Percentiles rank a stretch among this genome's conserved stretches.
phyloP scores from a whole-genome alignment of 2,329 filamentous ascomycete species.

The Samsoniella hepiali region DNA sequence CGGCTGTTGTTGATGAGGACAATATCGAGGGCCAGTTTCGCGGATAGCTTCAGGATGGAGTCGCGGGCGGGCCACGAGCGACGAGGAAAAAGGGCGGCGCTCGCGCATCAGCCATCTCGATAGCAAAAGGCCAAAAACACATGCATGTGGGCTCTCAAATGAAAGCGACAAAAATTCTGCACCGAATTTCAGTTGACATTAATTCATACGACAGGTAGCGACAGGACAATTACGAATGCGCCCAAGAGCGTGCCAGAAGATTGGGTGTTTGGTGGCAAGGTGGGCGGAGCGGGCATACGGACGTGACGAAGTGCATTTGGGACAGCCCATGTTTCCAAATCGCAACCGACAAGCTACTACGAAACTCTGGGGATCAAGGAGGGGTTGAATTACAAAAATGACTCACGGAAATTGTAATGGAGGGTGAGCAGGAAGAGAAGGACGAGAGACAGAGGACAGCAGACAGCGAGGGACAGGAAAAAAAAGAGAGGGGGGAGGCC shows the following conservation, averaged over 20 bases:
- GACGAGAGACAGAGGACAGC: slow-evolving; percentile 19
- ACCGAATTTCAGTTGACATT: background rate
- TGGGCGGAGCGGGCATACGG: slow-evolving; percentile 10
- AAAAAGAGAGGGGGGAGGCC: slow-evolving; percentile 20
- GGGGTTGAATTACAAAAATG: slow-evolving; percentile 25
- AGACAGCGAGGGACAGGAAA: slow-evolving; percentile 26
- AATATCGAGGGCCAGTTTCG: slow-evolving; percentile 12
- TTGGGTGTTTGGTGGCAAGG: slow-evolving; percentile 10
- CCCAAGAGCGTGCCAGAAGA: slow-evolving; percentile 28
- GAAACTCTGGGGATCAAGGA: slow-evolving; percentile 26
- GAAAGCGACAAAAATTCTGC: slow-evolving; percentile 4
- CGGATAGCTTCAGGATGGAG: slow-evolving; percentile 21
- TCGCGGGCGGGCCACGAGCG: background rate
- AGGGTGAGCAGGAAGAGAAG: slow-evolving; percentile 23
- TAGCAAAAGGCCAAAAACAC: background rate
- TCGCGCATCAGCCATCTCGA: background rate
- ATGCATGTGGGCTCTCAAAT: slow-evolving; percentile 19
- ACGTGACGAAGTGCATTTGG: background rate
- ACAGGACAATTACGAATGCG: slow-evolving; percentile 32
- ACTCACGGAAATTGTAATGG: slow-evolving; percentile 31
- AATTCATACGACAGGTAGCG: slow-evolving; percentile 13
- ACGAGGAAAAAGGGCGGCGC: background rate
- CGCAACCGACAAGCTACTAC: slow-evolving; percentile 19
- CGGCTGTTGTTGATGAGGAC: slow-evolving; percentile 12
- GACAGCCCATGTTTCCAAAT: slow-evolving; percentile 3